phyloP scores from a whole-genome alignment of 2,329 filamentous ascomycete species.

The Aspergillus sp. region DNA sequence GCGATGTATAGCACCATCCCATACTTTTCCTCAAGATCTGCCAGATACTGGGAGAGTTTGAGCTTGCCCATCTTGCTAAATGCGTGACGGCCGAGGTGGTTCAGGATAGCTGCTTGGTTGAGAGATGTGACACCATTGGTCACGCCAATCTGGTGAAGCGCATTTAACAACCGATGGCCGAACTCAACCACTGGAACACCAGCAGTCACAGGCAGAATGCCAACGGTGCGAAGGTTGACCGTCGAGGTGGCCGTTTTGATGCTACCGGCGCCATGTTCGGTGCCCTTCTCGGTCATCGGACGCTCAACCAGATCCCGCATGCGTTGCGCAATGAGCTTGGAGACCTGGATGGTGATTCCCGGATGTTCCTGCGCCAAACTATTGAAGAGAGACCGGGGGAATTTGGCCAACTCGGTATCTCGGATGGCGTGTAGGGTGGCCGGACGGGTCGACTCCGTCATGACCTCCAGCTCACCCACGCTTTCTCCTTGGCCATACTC shows the following conservation, averaged over 20 bases:
- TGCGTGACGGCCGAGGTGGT: conserved; percentile 90
- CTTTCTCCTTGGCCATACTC: conserved; percentile 98
- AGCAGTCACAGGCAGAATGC: conserved; percentile 83
- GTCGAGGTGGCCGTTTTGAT: conserved; percentile 68
- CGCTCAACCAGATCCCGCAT: conserved; percentile 89
- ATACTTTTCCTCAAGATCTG: conserved; percentile 95
- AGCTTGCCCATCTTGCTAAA: conserved; percentile 98
- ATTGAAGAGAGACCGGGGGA: conserved; percentile 94
- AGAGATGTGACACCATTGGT: conserved; percentile 87
- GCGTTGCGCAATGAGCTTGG: conserved; percentile 93
- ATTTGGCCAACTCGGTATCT: conserved; percentile 93
- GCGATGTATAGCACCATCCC: conserved; percentile 93
- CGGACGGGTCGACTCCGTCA: conserved; percentile 89
- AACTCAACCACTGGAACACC: conserved; percentile 96
- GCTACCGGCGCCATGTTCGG: conserved; percentile 57
- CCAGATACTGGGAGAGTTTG: conserved; percentile 91
- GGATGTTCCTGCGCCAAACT: conserved; percentile 95
- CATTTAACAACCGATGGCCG: conserved; percentile 81
- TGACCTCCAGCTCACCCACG: conserved; percentile 92
- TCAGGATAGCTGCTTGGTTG: conserved; percentile 89
- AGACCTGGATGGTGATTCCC: conserved; percentile 98
- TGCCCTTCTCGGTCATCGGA: conserved; percentile 64
- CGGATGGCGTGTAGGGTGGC: conserved; percentile 93
- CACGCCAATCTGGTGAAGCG: conserved; percentile 83
- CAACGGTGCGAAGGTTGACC: conserved; percentile 87